Conservation (phyloP, 2,329 filamentous ascomycete species). For the Shiraia bambusicola region DNA sequence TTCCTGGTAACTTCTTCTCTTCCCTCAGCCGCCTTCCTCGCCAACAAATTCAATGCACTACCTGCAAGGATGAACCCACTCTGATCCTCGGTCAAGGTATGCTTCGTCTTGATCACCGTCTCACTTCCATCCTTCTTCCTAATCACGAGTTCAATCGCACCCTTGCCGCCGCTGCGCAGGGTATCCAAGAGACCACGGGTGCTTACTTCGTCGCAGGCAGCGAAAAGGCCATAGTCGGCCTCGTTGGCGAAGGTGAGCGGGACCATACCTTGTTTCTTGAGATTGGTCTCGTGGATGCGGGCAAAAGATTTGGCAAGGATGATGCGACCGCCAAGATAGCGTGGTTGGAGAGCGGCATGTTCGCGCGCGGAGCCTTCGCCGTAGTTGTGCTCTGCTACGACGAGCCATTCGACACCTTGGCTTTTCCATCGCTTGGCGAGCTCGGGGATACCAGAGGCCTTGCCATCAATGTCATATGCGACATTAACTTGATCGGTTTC, state of each 20-base stretch:
- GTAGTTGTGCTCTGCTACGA: conserved; percentile 97
- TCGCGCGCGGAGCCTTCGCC: conserved; percentile 87
- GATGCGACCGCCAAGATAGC: conserved; percentile 83
- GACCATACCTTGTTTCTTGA: conserved; percentile 97
- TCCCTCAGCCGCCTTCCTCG: conserved; percentile 56
- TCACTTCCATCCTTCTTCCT: conserved; percentile 61
- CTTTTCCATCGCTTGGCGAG: conserved; percentile 82
- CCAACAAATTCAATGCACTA: conserved; percentile 87
- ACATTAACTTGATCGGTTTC: conserved; percentile 90
- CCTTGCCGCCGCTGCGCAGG: conserved; percentile 73
- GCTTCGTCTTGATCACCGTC: conserved; percentile 73
- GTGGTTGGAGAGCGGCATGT: conserved; percentile 84
- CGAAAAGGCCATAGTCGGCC: conserved; percentile 80
- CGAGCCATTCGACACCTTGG: conserved; percentile 77
- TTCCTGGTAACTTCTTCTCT: conserved; percentile 41
- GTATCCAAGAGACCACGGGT: conserved; percentile 85
- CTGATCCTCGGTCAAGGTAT: conserved; percentile 87
- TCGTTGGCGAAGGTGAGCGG: conserved; percentile 89
- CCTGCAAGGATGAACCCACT: conserved; percentile 89
- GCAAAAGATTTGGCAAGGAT: conserved; percentile 87
- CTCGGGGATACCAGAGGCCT: conserved; percentile 76
- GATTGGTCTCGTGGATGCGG: conserved; percentile 90
- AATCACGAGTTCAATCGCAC: conserved; percentile 67
- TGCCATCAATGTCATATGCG: conserved; percentile 83
- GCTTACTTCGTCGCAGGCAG: conserved; percentile 77